Evolutionary conservation across 768 basidiomycete species (phyloP).

Genomic region (Ramaria sp.): DNA sequence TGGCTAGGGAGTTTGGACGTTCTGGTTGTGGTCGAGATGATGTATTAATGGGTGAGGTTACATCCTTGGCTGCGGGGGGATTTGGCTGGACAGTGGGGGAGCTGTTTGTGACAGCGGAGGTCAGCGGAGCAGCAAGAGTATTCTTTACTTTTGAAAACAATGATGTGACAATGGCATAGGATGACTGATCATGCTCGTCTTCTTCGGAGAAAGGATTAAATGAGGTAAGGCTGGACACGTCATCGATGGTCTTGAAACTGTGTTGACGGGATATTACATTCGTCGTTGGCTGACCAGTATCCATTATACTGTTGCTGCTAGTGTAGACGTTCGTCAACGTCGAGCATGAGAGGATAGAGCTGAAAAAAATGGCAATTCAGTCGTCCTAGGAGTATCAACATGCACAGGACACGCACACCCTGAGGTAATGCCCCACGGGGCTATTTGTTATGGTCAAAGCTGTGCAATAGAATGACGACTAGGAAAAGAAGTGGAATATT

Average conservation of each 20-base stretch:
- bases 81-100: constrained; percentile 20
- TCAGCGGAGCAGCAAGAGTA: constrained; percentile 57
- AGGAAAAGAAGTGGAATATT: no score
- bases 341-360: neutral
- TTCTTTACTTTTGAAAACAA: constrained; percentile 75
- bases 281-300: neutral
- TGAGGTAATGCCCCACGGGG: no score
- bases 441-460: no score
- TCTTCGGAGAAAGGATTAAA: constrained; percentile 92
- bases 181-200: constrained; percentile 82
- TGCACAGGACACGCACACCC: no score
- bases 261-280: constrained; percentile 4
- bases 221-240: constrained; percentile 67
- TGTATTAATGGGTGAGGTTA: constrained; percentile 23
- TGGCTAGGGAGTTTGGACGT: constrained; percentile 45
- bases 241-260: constrained; percentile 23
- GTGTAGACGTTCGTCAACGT: neutral
- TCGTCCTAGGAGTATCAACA: no score
- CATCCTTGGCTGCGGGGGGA: constrained; percentile 22
- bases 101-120: constrained; percentile 34
- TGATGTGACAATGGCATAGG: constrained; percentile 73
- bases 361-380: no score
- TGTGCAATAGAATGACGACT: no score
- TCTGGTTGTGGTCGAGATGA: constrained; percentile 42
- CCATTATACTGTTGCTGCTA: constrained; percentile 2